Evolutionary conservation across 1,284 basidiomycete genomes (phyloP), one percentile per base, ranked within the genome.

Genomic region (Chiua sp.): DNA sequence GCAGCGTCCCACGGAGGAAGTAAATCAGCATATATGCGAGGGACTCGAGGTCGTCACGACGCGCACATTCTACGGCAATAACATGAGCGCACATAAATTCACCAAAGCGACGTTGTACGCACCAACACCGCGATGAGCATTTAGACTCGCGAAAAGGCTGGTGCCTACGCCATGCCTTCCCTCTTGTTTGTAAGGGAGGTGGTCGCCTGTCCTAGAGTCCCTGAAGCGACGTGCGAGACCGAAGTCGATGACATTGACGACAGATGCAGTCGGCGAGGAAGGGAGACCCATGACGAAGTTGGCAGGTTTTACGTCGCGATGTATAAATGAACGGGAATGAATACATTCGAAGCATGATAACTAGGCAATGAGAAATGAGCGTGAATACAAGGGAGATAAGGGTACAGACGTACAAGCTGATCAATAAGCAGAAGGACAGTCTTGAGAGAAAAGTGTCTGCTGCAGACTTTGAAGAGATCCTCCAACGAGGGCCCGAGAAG

Each of bases 281-380:
- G 72, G 44, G n/a, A 59, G 55, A 61, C 88, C 87, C 82, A 92
- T 90, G 57, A 98, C 88, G 64, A 98, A 96, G 77, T 98, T 98
- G 50, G 93, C 95, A 10, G 96, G 96, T 74, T 98, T 98, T 74
- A 99, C 92, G 75, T 98, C 96, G 59, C 97, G 88, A 75, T 99
- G 97, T 39, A 98, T 81, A 59, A 91, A 83, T 52, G 85, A 85
- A 60, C 87, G 84, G 1, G 85, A 85, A 69, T 92, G 90, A 61
- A 92, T 90, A 65, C 87, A 92, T 70, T 91, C 87, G 57, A 91
- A 85, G 47, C 90, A 87, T 15, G 87, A 87, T 64, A 91, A 82
- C 90, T 91, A 69, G 50, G 61, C 56, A 64, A 68, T 57, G 42
- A 7, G 11, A 61, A 58, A 70, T 70, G 63, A 70, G 50, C 65